Conservation (phyloP, 345 rosid genomes). For the Citrus cavaleriei region DNA sequence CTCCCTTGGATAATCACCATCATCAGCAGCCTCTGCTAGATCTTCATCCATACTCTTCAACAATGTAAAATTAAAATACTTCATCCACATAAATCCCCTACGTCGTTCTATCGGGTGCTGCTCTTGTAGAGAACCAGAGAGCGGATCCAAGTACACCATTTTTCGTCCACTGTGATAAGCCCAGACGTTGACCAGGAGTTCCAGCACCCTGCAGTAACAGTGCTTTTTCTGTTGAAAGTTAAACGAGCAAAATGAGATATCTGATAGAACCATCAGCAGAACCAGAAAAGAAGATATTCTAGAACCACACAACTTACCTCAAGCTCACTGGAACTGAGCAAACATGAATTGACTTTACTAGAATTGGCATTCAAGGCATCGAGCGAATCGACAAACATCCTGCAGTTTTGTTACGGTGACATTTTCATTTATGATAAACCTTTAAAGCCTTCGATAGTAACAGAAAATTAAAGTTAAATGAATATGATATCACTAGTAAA, state of each 20-base stretch:
- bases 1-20: constrained; percentile 64
- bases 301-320: constrained; percentile 50
- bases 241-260: constrained; percentile 4
- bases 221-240: constrained; percentile 59
- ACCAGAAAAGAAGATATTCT: background rate
- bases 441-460: background rate
- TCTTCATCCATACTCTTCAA: constrained; percentile 97
- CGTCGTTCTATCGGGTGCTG: constrained; percentile 68
- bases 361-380: constrained; percentile 64
- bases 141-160: constrained; percentile 86
- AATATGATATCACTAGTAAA: background rate
- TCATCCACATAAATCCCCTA: constrained; percentile 71
- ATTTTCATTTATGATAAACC: background rate
- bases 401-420: constrained; percentile 26
- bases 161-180: constrained; percentile 86
- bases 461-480: constrained; percentile 1
- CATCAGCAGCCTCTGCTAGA: constrained; percentile 98
- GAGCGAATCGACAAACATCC: constrained; percentile 93
- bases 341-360: constrained; percentile 35
- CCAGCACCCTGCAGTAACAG: constrained; percentile 88
- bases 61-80: constrained; percentile 67
- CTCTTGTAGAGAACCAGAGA: constrained; percentile 62
- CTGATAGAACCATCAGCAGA: background rate
- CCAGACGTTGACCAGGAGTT: constrained; percentile 87
- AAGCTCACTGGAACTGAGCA: constrained; percentile 56